Evolutionary conservation across 371 early-diverging fungal genomes (phyloP), one percentile per base, ranked within the genome.

Genomic region (Coemansia sp.): DNA sequence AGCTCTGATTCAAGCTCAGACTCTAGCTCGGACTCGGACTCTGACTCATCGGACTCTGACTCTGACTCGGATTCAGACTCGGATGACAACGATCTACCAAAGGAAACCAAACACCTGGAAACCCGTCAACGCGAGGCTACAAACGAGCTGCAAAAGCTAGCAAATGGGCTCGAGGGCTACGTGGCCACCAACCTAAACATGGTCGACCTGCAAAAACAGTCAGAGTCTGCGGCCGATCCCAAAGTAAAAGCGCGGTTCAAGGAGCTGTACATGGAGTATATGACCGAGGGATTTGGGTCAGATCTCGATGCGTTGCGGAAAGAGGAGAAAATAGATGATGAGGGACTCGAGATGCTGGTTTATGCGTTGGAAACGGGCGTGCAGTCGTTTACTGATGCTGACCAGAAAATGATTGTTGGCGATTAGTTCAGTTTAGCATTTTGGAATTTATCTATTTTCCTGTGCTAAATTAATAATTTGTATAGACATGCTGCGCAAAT

Each of bases 241-340:
- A 47, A 39, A 28, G 42, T 59, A 18, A 42, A 47, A 37, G 44
- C 63, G n/a, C 64, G 61, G 58, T 77, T 75, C 60, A 77, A 69
- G 33, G 65, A 75, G 39, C 56, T 77, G 18, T 77, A 77, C 59
- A 77, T 77, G 78, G 77, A 75, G 20, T 68, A 74, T 23, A 62
- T 69, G 11, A 69, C 78, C 1, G 63, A 51, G 5, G 78, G 69
- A 5, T 77, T 77, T 62, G 78, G 78, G 8, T 20, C 70, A 0
- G 78, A 77, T 62, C 66, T 77, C 3, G 69, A 77, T 26, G 47
- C 47, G 37, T 60, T 77, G 16, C 78, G 78, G 21, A 75, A 75
- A 39, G 69, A 65, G 23, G 70, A 65, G n/a, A 62, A 57, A 2
- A 69, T 75, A 14, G 66, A 65, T 21, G 75, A 74, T 26, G 69